phyloP scores from a whole-genome alignment of 2,329 filamentous ascomycete genomes.

The Diaporthe citrichinensis region DNA sequence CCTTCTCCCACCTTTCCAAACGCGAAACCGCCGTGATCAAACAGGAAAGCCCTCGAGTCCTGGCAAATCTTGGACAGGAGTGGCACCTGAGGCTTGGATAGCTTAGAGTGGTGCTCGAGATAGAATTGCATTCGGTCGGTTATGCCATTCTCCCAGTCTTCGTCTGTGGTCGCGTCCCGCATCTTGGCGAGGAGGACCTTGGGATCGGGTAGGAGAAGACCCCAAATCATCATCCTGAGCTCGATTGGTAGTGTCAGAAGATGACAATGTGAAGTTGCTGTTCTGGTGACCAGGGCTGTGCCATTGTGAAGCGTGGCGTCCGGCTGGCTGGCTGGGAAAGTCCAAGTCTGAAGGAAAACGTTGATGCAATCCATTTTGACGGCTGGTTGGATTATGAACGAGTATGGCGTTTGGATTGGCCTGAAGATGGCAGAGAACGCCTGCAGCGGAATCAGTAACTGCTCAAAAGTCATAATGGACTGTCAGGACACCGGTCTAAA shows the following conservation, averaged over 20 bases:
- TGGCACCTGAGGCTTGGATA: background rate
- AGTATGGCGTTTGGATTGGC: too few species aligned
- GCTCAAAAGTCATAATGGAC: too few species aligned
- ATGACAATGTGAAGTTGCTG: background rate
- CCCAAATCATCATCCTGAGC: background rate
- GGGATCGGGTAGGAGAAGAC: fast-evolving
- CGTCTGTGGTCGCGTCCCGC: background rate
- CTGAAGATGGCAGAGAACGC: too few species aligned
- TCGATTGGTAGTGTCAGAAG: background rate
- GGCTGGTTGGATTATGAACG: too few species aligned
- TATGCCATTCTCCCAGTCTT: background rate
- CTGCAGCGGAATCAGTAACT: too few species aligned
- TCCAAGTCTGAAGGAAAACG: background rate
- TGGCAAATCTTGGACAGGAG: background rate
- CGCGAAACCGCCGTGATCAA: background rate
- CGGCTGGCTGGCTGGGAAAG: background rate
- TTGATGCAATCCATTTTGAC: background rate
- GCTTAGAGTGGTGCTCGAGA: background rate
- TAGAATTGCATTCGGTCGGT: background rate
- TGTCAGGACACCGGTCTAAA: too few species aligned
- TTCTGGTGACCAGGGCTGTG: background rate
- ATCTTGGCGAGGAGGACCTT: background rate
- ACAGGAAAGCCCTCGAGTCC: background rate
- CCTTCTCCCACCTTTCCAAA: background rate
- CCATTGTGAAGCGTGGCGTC: background rate